Base-by-base conservation (phyloP, 1,139 yeast genomes). In the Protomyces gravidus region DNA sequence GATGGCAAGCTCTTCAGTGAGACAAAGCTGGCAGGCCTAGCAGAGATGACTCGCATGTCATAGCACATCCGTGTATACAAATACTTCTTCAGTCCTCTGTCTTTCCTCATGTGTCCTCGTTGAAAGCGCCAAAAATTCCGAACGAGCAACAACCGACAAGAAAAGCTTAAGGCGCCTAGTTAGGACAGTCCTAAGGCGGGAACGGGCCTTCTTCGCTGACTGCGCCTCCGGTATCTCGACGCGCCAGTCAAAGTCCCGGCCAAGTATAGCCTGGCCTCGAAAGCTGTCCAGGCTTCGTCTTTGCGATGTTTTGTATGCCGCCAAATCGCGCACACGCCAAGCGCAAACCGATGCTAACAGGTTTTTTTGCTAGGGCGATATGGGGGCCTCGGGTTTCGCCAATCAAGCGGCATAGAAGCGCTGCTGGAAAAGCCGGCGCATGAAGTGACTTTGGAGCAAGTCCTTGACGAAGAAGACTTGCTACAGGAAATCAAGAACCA, bases 391-490 rank as follows among this genome's bases (percentile, higher is more conserved):
- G 58, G 46, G 9, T 53, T 46, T 50, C 47, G 45, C 36, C 51
- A 46, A 21, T 45, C 58, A 6, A 45, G 49, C 27, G 58, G 58
- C 6, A 83, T 90, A 61, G 83, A 88, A 65, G 83, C 84, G 60
- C 77, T 90, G 50, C 78, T 92, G 65, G 87, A 85, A 66, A 77
- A 77, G 64, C 78, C 80, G 53, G 59, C 61, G 27, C 51, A 61
- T 25, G 77, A 77, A 64, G 74, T 73, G 64, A 69, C 84, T 5
- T 75, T 90, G 62, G 78, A 81, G 62, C 88, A 86, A 65, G 73
- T 90, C 40, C 76, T 90, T 65, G 96, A 89, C 68, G 96, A 90
- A 69, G 87, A 83, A 64, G 97, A 89, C 66, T 76, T 92, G 58
- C 77, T 89, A 36, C 95, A 90, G 65, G 96, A 90, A 70, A 77